These are phyloP conservation scores for Trichosporon faecale DNA, from an alignment of 1,284 basidiomycete species.

Conservation along the genomic window DNA sequence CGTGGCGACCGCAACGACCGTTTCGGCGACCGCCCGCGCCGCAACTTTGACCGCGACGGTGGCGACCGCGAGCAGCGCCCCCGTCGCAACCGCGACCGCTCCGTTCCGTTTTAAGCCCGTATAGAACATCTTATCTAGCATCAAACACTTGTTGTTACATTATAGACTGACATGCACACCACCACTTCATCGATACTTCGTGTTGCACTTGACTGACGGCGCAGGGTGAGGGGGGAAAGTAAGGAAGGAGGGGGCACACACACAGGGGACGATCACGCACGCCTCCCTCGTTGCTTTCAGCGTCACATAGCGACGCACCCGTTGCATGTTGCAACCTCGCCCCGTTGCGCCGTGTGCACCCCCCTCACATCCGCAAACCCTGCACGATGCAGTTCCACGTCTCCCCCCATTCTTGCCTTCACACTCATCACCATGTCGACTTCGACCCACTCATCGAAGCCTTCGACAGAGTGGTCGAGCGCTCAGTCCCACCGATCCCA, in stretches of 20 bases:
- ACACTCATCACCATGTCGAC: neutral
- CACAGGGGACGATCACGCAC: neutral
- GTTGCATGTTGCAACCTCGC: neutral
- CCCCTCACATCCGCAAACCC: neutral
- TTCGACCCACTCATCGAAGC: too few relatives aligned
- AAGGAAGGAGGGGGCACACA: neutral
- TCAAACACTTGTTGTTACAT: conserved; percentile 1
- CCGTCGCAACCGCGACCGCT: too few relatives aligned
- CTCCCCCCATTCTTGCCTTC: neutral
- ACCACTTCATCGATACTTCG: neutral
- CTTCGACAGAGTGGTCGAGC: neutral
- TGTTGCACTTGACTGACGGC: neutral
- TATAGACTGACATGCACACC: neutral
- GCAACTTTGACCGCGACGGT: conserved; percentile 5
- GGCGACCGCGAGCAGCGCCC: neutral
- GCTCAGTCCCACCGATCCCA: neutral
- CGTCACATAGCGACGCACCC: neutral
- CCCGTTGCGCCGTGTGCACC: neutral
- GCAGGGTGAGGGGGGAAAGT: too few relatives aligned
- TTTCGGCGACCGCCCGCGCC: neutral
- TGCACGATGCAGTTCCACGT: neutral
- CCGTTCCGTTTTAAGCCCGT: too few relatives aligned
- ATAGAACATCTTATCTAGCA: neutral
- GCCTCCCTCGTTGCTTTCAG: neutral
- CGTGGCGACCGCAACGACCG: neutral